Percentiles rank a stretch among this genome's conserved stretches.
Conservation (phyloP, 2,329 filamentous ascomycete genomes). For the Beauveria scarabaeidicola region DNA sequence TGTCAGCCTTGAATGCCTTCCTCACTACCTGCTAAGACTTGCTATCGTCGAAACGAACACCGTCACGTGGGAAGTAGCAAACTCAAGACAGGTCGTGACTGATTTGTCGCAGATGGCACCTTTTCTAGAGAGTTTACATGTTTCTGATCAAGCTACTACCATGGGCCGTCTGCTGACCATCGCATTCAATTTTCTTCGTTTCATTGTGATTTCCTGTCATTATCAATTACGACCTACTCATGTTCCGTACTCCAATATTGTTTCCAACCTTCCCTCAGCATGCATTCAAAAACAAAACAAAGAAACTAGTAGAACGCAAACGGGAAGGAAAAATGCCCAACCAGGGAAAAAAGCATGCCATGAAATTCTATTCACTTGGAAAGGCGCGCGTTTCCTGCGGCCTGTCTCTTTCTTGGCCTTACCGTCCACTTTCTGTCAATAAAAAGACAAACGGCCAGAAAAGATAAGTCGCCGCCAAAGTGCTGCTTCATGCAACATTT, state of each 20-base stretch:
- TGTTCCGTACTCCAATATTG: slow-evolving; percentile 1
- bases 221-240: slow-evolving; percentile 9
- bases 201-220: slow-evolving; percentile 5
- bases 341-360: background rate
- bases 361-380: background rate
- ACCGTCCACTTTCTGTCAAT: background rate
- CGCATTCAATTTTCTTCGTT: background rate
- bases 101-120: background rate
- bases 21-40: background rate
- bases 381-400: background rate
- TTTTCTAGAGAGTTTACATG: background rate
- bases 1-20: background rate
- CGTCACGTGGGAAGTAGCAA: background rate
- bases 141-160: background rate
- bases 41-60: too few species aligned
- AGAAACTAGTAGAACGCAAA: background rate
- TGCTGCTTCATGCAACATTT: background rate
- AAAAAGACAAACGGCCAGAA: background rate
- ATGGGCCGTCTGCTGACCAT: too few species aligned
- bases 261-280: slow-evolving; percentile 1
- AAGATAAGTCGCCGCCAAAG: background rate
- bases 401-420: background rate
- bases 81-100: background rate
- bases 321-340: background rate
- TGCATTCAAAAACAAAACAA: background rate